Percentiles rank a stretch among this genome's conserved stretches.
Conservation (phyloP, 306 rosid genomes). For the Lathyrus sativus region DNA sequence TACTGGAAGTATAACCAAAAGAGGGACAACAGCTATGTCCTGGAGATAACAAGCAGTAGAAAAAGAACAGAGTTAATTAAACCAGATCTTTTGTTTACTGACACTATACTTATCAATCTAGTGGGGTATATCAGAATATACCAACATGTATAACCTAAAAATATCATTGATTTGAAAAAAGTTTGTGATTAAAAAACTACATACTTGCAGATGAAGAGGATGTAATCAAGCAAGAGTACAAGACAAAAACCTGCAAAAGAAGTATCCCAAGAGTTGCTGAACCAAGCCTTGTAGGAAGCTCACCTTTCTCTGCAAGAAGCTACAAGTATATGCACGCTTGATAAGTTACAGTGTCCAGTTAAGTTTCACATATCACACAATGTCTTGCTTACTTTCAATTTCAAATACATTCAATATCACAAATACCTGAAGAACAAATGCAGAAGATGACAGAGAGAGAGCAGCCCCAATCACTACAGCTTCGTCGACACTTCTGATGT, state of each 20-base stretch:
- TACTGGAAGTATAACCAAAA: constrained; percentile 93
- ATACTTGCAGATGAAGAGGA: constrained; percentile 32
- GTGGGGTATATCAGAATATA: constrained; percentile 36
- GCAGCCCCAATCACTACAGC: constrained; percentile 99
- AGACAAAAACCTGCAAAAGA: constrained; percentile 78
- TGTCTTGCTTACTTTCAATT: constrained; percentile 8
- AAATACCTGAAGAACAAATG: constrained; percentile 97
- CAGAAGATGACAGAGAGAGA: constrained; percentile 95
- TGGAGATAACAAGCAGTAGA: constrained; percentile 60
- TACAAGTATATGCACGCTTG: constrained; percentile 51
- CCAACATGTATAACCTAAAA: constrained; percentile 38
- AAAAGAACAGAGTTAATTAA: constrained; percentile 36
- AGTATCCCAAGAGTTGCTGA: constrained; percentile 98
- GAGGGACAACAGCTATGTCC: constrained; percentile 99
- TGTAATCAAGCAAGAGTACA: constrained; percentile 33
- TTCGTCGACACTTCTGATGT: constrained; percentile 96
- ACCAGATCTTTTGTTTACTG: constrained; percentile 26
- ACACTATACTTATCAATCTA: constrained; percentile 36
- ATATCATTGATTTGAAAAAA: constrained; percentile 22
- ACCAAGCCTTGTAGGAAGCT: constrained; percentile 96
- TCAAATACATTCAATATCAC: constrained; percentile 15
- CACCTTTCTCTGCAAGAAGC: constrained; percentile 99
- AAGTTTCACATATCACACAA: constrained; percentile 4
- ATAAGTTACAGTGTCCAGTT: constrained; percentile 40
- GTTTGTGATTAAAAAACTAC: constrained; percentile 2